Evolutionary conservation across 2,329 filamentous ascomycete species (phyloP).

Genomic region (Hymenoscyphus linearis): DNA sequence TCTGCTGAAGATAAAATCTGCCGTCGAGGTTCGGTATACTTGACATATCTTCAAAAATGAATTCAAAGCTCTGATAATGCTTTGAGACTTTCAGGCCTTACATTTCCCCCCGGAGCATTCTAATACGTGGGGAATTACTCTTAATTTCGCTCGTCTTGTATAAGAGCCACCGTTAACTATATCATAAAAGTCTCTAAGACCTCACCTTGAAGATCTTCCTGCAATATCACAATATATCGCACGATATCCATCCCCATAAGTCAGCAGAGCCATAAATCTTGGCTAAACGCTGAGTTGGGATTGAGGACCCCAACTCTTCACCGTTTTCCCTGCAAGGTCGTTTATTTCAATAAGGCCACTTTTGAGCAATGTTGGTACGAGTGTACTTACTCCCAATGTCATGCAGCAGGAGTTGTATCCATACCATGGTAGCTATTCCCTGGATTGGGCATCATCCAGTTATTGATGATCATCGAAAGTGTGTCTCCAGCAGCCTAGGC

Average conservation of each 20-base stretch:
- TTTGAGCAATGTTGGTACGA: conserved; percentile 5
- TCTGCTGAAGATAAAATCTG: background rate
- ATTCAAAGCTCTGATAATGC: background rate
- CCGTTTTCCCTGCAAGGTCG: background rate
- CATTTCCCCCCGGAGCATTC: background rate
- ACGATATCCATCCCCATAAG: background rate
- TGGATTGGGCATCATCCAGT: background rate
- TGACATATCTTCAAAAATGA: conserved; percentile 1
- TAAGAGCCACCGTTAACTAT: background rate
- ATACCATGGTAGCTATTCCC: conserved; percentile 14
- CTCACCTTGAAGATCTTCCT: background rate
- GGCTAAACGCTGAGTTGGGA: background rate
- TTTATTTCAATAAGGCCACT: conserved; percentile 11
- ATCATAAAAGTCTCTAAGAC: background rate
- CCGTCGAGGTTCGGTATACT: conserved; percentile 1
- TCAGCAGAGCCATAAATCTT: conserved; percentile 1
- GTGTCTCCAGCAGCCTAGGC: conserved; percentile 1
- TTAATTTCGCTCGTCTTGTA: background rate
- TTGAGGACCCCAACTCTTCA: background rate
- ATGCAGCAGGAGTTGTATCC: conserved; percentile 15
- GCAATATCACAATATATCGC: background rate
- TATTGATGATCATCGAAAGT: conserved; percentile 5
- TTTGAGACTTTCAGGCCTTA: background rate
- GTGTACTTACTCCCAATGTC: conserved; percentile 13
- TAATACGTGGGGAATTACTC: conserved; percentile 2